Base-by-base conservation (phyloP, 495 filamentous ascomycete species). In the Choiromyces venosus region DNA sequence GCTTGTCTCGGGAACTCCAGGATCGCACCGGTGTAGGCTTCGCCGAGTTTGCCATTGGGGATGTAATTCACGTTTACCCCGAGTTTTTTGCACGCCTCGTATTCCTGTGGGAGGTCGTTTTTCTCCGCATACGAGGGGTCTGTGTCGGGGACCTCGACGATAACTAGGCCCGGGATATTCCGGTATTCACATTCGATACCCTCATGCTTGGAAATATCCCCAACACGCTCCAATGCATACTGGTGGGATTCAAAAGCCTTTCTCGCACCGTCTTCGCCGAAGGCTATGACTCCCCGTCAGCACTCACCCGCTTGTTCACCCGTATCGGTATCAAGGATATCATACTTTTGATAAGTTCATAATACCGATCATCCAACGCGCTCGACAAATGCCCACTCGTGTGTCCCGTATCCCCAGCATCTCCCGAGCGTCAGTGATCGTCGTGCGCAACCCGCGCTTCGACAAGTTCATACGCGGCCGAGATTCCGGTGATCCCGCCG, bases 181-280 rank as follows among this genome's bases (percentile, higher is more conserved):
- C 87, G 83, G 74, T 86, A 89, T 78, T 88, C 86, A 76, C 87
- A 89, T 7, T 88, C 86, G 36, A 89, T 84, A 9, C 82, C 82
- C 37, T 89, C 80, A 71, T 83, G 71, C 61, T 82, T 79, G 0
- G 83, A 77, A 8, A 88, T 84, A 67, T 87, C 82, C 0, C 84
- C 86, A 0, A 89, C 82, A 4, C 83, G 82, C 19, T 86, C 82
- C 5, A 87, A 71, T 0, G 87, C 88, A 83, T 85, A 89, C 29
- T 82, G 80, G 71, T 89, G 86, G 65, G 85, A 86, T 21, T 88
- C 86, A 0, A 86, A 87, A 0, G 86, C 87, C 7, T 82, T 71
- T 74, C 79, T 82, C 0, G 87, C 86, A 12, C 86, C 86, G 0
- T 81, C 64, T 21, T 83, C 75, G 29, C 86, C 86, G 72, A 88